Conservation (phyloP, 352 stramenopile species). For the Aphanomyces invadans region DNA sequence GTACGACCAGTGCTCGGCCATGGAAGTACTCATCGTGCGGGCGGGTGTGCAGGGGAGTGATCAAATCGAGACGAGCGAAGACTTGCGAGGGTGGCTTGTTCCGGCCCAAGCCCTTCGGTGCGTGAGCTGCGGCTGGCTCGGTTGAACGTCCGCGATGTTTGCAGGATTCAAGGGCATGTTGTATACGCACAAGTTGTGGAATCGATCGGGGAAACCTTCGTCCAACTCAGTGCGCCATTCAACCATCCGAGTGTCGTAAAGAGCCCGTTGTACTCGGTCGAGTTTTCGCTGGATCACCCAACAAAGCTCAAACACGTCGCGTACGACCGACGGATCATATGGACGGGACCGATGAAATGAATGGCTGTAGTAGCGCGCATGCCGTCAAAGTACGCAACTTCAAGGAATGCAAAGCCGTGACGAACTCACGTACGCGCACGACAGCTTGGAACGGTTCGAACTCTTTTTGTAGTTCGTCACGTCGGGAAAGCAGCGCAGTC, state of each 20-base stretch:
- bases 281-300: constrained; percentile 7
- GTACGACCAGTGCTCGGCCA: neutral
- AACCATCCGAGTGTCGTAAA: neutral
- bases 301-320: neutral
- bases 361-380: neutral
- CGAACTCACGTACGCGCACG: neutral
- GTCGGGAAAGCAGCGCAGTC: neutral
- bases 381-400: neutral
- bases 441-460: neutral
- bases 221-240: constrained; percentile 3
- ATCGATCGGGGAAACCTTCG: neutral
- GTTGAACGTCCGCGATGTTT: neutral
- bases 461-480: neutral
- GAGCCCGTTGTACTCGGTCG: constrained; percentile 6
- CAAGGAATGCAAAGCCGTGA: neutral
- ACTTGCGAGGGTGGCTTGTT: constrained; percentile 18
- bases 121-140: neutral
- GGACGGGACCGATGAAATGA: neutral
- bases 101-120: constrained; percentile 18
- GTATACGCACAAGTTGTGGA: neutral
- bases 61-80: constrained; percentile 20
- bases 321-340: neutral
- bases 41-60: neutral
- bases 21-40: no score
- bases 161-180: constrained; percentile 10